These are phyloP conservation scores for Blastobotrys robertii DNA, from an alignment of 805 yeast genomes.

Conservation along the genomic window DNA sequence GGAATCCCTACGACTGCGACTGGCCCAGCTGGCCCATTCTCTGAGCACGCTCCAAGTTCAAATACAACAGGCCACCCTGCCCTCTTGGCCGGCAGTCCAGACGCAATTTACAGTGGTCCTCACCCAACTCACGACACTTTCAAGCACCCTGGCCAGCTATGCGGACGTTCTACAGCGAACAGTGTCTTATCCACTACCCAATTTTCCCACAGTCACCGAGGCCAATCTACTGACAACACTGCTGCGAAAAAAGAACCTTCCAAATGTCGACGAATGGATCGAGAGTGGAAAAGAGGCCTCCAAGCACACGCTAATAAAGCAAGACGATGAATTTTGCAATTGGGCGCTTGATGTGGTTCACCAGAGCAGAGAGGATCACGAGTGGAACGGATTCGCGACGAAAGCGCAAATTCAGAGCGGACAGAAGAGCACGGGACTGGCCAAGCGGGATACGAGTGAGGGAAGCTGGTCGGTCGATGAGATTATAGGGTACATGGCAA, in stretches of 20 bases:
- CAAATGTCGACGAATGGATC: constrained; percentile 88
- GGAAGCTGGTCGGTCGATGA: constrained; percentile 13
- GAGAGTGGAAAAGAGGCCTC: constrained; percentile 33
- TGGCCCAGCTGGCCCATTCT: constrained; percentile 55
- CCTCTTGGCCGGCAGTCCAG: constrained; percentile 60
- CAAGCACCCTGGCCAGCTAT: constrained; percentile 54
- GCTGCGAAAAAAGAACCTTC: constrained; percentile 75
- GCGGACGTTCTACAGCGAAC: constrained; percentile 51
- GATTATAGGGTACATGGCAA: constrained; percentile 11
- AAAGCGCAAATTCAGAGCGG: constrained; percentile 37
- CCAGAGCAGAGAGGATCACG: constrained; percentile 43
- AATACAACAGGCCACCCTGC: constrained; percentile 36
- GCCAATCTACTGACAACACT: constrained; percentile 77
- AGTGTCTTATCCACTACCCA: constrained; percentile 74
- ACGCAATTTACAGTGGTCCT: constrained; percentile 75
- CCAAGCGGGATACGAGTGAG: constrained; percentile 3
- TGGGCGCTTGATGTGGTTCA: constrained; percentile 56
- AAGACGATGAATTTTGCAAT: constrained; percentile 57
- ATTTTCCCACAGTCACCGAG: constrained; percentile 77
- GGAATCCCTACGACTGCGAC: constrained; percentile 51
- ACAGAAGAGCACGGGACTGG: constrained; percentile 8
- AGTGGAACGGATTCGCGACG: constrained; percentile 53
- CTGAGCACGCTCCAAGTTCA: constrained; percentile 47
- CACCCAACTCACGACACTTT: constrained; percentile 74
- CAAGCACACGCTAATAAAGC: constrained; percentile 23